Evolutionary conservation across 768 basidiomycete species (phyloP).

Genomic region (Mycena vulgaris): DNA sequence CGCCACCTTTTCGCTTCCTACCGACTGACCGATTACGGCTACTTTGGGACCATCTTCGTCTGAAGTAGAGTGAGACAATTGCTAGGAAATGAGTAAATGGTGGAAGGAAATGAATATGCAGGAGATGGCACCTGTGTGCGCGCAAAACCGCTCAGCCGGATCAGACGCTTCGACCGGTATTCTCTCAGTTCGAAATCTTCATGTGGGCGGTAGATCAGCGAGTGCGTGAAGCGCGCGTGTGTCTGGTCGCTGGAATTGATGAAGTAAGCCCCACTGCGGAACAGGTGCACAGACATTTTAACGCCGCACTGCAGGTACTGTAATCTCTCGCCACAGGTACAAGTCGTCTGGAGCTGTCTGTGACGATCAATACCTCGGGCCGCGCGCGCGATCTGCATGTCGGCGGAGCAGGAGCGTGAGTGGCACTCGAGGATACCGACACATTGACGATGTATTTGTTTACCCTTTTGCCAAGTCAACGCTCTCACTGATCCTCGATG

Average conservation of each 20-base stretch:
- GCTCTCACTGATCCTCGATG: neutral
- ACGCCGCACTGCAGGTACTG: neutral
- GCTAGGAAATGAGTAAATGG: too few species aligned
- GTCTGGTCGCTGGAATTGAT: conserved; percentile 10
- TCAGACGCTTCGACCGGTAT: neutral
- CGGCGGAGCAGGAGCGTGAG: neutral
- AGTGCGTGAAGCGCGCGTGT: conserved; percentile 15
- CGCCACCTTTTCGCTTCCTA: too few species aligned
- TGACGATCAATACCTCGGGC: conserved; percentile 6
- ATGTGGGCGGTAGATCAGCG: conserved; percentile 1
- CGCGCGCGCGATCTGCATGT: neutral
- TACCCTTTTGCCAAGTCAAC: conserved; percentile 7
- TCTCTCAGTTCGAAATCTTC: conserved; percentile 8
- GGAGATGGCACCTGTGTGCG: too few species aligned
- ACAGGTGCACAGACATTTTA: neutral
- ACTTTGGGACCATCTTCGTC: too few species aligned
- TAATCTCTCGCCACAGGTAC: conserved; percentile 2
- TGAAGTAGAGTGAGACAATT: too few species aligned
- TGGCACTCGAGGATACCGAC: conserved; percentile 14
- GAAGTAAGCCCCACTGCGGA: conserved; percentile 7
- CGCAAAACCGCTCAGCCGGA: too few species aligned
- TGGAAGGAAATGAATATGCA: too few species aligned
- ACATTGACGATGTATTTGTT: neutral
- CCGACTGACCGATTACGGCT: too few species aligned
- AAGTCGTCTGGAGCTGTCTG: neutral